Base-by-base conservation (phyloP, 495 filamentous ascomycete genomes). In the Talaromyces proteolyticus region DNA sequence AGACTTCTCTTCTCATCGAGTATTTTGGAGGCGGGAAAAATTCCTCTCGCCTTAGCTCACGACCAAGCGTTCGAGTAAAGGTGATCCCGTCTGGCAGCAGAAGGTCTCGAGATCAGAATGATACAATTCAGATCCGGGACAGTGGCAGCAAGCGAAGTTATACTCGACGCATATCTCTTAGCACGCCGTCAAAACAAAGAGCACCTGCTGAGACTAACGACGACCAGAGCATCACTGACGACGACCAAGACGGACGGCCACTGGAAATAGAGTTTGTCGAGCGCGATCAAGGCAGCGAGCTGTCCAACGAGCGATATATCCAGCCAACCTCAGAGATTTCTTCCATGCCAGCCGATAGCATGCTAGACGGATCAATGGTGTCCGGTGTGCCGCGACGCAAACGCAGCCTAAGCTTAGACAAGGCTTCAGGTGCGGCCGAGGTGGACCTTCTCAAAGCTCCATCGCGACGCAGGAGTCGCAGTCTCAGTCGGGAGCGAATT, bases 1-100 rank as follows among this genome's bases (percentile, higher is more conserved):
- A 94, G 65, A 95, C 93, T 37, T 95, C 89, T 44, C 78, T 99
- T 44, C 74, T 99, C 61, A 99, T 99, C 61, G 93, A 99, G 68
- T 96, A 96, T 66, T 99, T 96, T 62, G 91, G 96, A 68, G 89
- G 82, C 56, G 86, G 88, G 45, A 95, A 93, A 65, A 71, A 73
- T 48, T 60, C 69, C 25, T 75, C 80, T 62, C 72, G 44, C 56
- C 72, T 72, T 47, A 76, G 68, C 71, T 86, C 76, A 70, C 68
- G 89, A 52, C 94, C 93, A 2, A 96, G 91, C 69, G 93, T 99
- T 39, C 83, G 93, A 57, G 93, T 99, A 48, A 89, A 92, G 58
- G 81, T 99, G 44, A 96, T 91, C 26, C 93, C 94, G 24, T 93
- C 86, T 44, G 75, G 74, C 34, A 65, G 67, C 47, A 75, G 75